Base-by-base conservation (phyloP, 1,284 basidiomycete genomes). In the Golubevia sp. region DNA sequence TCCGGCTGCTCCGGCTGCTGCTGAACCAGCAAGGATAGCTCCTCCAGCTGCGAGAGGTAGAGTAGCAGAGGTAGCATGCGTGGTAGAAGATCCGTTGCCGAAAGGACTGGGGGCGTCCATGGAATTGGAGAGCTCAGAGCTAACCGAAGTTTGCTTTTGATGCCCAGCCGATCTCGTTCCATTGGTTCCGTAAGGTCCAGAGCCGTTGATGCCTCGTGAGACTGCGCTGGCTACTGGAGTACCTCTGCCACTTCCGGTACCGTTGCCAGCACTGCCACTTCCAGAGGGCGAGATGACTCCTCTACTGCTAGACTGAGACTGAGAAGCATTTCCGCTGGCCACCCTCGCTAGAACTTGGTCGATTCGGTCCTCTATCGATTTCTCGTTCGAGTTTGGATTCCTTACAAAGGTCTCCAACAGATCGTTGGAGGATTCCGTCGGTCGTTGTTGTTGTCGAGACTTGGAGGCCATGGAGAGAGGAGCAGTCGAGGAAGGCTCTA, bases 291-390 rank as follows among this genome's bases (percentile, higher is more conserved):
- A 26, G 7, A 44, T 26, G 38, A 51, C 54, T 13, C n/a, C 51
- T 27, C 55, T 24, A 25, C 59, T 61, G 5, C 30, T 49, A 2
- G 38, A 25, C 21, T 34, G 3, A 7, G 59, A n/a, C 3, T 54
- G 55, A 27, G 48, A 20, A 11, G 56, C 8, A 20, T 44, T 49
- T 30, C 25, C 21, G 38, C 57, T 20, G 63, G 64, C 21, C 62
- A 65, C 71, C 8, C 71, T 61, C 48, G 66, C 53, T 20, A 77
- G 63, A 3, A 77, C 73, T 20, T 72, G 71, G 24, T 77, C 70
- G 62, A 77, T 77, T 34, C 62, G 60, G 13, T 75, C 73, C 51
- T 77, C 73, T 3, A 75, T 63, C 7, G 50, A 38, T 7, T 53
- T 49, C 11, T 64, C 60, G 11, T 52, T 52, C 6, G 54, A 27